Evolutionary conservation across 495 filamentous ascomycete genomes (phyloP).

Genomic region (Cairneyella variabilis): DNA sequence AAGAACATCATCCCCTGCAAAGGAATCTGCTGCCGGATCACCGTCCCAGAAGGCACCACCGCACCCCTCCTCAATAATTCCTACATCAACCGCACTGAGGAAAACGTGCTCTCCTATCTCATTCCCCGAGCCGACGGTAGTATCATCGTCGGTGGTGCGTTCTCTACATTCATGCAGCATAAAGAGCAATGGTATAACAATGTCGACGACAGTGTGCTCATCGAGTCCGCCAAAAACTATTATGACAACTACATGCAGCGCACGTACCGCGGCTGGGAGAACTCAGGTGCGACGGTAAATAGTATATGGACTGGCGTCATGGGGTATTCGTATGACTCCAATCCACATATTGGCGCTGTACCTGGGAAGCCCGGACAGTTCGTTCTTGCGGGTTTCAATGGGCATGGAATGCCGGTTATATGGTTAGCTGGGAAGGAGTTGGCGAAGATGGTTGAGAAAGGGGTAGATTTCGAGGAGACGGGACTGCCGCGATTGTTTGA

Average conservation of each 20-base stretch:
- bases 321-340: conserved; percentile 40
- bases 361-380: conserved; percentile 20
- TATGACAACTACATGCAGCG: conserved; percentile 48
- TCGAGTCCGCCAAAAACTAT: conserved; percentile 35
- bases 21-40: conserved; percentile 24
- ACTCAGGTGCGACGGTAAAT: conserved; percentile 36
- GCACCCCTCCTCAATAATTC: conserved; percentile 1
- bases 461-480: conserved; percentile 17
- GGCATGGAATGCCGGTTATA: conserved; percentile 28
- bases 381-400: conserved; percentile 26
- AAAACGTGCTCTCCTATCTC: conserved; percentile 15
- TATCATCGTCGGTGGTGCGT: conserved; percentile 38
- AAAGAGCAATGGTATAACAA: conserved; percentile 39
- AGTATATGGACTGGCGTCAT: conserved; percentile 51
- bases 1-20: conserved; percentile 41
- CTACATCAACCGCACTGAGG: neutral
- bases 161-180: conserved; percentile 30
- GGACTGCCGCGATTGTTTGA: conserved; percentile 15
- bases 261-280: conserved; percentile 40
- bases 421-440: conserved; percentile 21
- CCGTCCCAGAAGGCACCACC: neutral
- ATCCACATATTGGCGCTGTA: conserved; percentile 41
- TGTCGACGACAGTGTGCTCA: conserved; percentile 38
- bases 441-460: conserved; percentile 21
- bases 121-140: conserved; percentile 25